A percentile compares a stretch with the other conserved stretches of the same genome.
phyloP scores from a whole-genome alignment of 257 asterid species.

The Solanum bulbocastanum region DNA sequence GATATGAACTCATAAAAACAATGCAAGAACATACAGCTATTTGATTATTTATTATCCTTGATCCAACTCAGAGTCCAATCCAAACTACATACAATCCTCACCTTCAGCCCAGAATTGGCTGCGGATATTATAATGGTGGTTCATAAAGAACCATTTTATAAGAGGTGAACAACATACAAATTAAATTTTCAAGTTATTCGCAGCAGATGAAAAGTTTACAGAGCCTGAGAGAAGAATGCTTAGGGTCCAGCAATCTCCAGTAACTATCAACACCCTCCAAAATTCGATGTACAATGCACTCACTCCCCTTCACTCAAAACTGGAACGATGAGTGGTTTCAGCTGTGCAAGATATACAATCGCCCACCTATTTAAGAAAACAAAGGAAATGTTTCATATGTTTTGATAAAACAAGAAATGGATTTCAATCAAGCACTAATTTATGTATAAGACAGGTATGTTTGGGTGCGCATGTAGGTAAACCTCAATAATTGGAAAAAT shows the following conservation, averaged over 20 bases:
- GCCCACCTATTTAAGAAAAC: constrained; percentile 60
- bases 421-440: not conserved
- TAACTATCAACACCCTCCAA: not conserved
- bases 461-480: not conserved
- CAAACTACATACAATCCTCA: not conserved
- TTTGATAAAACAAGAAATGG: not conserved
- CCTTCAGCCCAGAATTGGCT: not conserved
- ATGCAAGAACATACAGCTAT: not conserved
- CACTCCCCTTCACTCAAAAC: constrained; percentile 58
- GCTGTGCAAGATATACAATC: constrained; percentile 78
- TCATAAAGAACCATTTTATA: not conserved
- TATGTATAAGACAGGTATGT: not conserved
- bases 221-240: constrained; percentile 4
- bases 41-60: not conserved
- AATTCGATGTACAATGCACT: not conserved
- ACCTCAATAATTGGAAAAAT: not conserved
- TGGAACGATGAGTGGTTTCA: constrained; percentile 90
- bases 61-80: not conserved
- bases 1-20: not conserved
- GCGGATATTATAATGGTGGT: not conserved
- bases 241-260: not conserved
- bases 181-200: not conserved
- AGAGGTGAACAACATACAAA: not conserved
- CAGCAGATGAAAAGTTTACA: constrained; percentile 6
- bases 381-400: not conserved